Evolutionary conservation across 2,329 filamentous ascomycete genomes (phyloP).

Genomic region (Fusarium udum): DNA sequence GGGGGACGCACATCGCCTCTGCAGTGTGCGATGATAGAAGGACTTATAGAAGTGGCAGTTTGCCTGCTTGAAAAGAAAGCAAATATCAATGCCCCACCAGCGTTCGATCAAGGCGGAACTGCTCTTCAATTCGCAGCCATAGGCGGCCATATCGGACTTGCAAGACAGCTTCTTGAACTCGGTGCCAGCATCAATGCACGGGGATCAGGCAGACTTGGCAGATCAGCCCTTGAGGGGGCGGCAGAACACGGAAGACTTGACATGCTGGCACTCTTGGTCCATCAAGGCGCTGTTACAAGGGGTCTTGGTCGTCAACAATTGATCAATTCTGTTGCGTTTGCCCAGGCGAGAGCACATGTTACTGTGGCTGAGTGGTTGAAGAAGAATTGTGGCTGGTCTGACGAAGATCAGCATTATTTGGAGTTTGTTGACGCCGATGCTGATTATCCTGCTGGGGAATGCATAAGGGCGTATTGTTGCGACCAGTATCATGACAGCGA

Average conservation of each 20-base stretch:
- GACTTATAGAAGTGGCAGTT: rapidly evolving
- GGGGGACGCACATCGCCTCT: neutral
- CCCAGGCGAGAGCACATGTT: rapidly evolving
- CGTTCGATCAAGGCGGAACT: rapidly evolving
- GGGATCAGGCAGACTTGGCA: rapidly evolving
- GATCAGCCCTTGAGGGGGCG: rapidly evolving
- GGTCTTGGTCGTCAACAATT: rapidly evolving
- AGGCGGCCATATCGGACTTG: rapidly evolving
- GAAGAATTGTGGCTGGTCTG: rapidly evolving
- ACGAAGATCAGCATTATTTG: rapidly evolving
- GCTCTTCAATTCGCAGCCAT: rapidly evolving
- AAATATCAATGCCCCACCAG: neutral
- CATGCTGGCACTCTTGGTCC: rapidly evolving
- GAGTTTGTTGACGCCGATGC: neutral
- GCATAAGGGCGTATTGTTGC: neutral
- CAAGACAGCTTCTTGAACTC: rapidly evolving
- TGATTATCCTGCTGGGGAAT: rapidly evolving
- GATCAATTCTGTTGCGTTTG: rapidly evolving
- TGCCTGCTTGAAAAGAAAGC: rapidly evolving
- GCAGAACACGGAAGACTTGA: rapidly evolving
- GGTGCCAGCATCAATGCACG: neutral
- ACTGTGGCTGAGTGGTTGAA: neutral
- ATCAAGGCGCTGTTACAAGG: rapidly evolving
- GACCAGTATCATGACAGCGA: neutral
- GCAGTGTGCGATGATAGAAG: rapidly evolving